phyloP scores from a whole-genome alignment of 352 stramenopile genomes.

The Plasmopara muralis region DNA sequence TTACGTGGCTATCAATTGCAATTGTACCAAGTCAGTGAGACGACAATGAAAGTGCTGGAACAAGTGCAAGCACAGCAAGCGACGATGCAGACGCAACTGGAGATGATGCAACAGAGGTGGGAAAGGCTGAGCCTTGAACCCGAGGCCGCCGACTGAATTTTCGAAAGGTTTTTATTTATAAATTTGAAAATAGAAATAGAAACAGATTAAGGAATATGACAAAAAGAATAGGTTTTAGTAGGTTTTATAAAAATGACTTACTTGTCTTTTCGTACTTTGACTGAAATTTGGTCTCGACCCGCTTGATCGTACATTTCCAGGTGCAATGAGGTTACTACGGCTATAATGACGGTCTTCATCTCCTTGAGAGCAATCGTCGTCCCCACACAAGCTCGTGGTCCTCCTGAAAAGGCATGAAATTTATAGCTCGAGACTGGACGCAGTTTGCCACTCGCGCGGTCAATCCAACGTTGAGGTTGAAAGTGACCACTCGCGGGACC shows the following conservation, averaged over 20 bases:
- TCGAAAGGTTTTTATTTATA: too few relatives aligned
- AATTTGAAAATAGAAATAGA: too few relatives aligned
- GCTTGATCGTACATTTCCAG: too few relatives aligned
- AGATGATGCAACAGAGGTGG: constrained; percentile 24
- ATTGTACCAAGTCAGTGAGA: constrained; percentile 35
- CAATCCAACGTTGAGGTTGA: constrained; percentile 53
- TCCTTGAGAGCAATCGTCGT: constrained; percentile 32
- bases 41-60: constrained; percentile 32
- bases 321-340: constrained; percentile 10
- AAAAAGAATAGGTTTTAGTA: too few relatives aligned
- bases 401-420: constrained; percentile 55
- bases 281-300: background rate
- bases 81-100: constrained; percentile 10
- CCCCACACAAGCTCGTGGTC: constrained; percentile 45
- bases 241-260: too few relatives aligned
- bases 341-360: constrained; percentile 37
- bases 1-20: constrained; percentile 36
- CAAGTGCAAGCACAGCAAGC: constrained; percentile 24
- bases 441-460: constrained; percentile 24
- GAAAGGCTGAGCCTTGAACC: constrained; percentile 18
- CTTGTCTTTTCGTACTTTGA: too few relatives aligned
- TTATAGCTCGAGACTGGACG: constrained; percentile 36
- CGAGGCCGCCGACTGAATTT: background rate
- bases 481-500: constrained; percentile 35
- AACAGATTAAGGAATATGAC: too few relatives aligned